Conservation (phyloP, 768 basidiomycete species). For the Hydnomerulius pinastri region DNA sequence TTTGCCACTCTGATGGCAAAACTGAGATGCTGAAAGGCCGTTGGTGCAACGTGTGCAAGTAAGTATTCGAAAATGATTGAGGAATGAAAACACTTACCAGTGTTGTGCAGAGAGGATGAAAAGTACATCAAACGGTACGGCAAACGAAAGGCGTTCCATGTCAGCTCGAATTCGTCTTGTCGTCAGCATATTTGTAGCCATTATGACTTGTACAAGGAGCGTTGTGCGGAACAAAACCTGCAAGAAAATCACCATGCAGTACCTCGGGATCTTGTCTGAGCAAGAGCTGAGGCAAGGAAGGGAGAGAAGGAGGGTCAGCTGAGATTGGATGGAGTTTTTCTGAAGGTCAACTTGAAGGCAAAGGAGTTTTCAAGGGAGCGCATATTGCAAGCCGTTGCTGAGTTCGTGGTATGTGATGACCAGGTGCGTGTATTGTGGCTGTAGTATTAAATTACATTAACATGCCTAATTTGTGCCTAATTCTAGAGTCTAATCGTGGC, state of each 20-base stretch:
- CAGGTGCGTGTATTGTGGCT: conserved; percentile 9
- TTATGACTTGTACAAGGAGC: neutral
- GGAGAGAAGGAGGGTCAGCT: neutral
- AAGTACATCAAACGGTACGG: neutral
- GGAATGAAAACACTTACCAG: neutral
- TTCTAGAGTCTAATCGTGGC: conserved; percentile 11
- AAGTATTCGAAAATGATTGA: neutral
- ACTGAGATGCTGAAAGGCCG: neutral
- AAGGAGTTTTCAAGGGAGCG: conserved; percentile 14
- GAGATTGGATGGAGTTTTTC: neutral
- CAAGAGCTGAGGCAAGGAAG: neutral
- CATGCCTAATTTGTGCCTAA: too few species aligned
- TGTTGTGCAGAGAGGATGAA: neutral
- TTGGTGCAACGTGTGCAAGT: conserved; percentile 8
- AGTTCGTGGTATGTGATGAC: conserved; percentile 17
- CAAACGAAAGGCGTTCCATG: conserved; percentile 1
- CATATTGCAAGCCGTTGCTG: conserved; percentile 10
- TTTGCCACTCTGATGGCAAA: neutral
- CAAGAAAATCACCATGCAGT: neutral
- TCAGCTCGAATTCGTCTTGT: conserved; percentile 3
- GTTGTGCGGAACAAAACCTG: neutral
- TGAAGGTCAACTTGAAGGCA: neutral
- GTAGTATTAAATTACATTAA: neutral
- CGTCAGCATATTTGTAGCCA: neutral
- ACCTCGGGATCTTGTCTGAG: neutral